Conservation (phyloP, 345 rosid species). For the Salix purpurea region DNA sequence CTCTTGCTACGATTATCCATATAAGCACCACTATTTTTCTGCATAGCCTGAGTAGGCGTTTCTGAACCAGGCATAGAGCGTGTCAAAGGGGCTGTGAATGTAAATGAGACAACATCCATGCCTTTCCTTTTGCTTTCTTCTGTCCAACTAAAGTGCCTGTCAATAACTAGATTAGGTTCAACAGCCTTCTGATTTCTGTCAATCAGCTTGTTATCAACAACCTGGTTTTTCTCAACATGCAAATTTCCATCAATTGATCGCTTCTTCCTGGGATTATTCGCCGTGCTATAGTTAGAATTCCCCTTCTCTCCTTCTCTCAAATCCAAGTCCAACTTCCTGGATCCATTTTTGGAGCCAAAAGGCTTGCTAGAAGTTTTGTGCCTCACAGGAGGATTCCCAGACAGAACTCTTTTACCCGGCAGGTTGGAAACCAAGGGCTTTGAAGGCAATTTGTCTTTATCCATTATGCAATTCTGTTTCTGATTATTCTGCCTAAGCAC, state of each 20-base stretch:
- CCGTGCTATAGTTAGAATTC: constrained; percentile 24
- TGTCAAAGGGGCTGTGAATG: constrained; percentile 68
- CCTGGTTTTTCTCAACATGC: constrained; percentile 39
- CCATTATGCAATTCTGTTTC: constrained; percentile 64
- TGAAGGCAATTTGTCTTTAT: constrained; percentile 44
- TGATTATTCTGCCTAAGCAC: constrained; percentile 81
- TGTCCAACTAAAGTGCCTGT: constrained; percentile 38
- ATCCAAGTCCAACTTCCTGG: constrained; percentile 51
- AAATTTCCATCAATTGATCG: constrained; percentile 50
- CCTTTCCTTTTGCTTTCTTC: constrained; percentile 65
- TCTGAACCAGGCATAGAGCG: constrained; percentile 37
- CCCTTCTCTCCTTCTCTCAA: constrained; percentile 38
- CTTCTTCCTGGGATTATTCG: constrained; percentile 56
- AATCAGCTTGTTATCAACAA: constrained; percentile 20
- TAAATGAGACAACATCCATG: constrained; percentile 73
- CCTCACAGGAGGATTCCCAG: constrained; percentile 34
- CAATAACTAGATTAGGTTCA: constrained; percentile 26
- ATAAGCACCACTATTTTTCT: constrained; percentile 21
- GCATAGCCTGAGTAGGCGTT: constrained; percentile 31
- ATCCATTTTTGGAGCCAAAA: constrained; percentile 41
- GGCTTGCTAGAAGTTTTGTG: constrained; percentile 38
- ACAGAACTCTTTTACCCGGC: constrained; percentile 36
- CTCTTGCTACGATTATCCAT: constrained; percentile 40
- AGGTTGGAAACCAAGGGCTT: constrained; percentile 33
- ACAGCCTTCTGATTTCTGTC: constrained; percentile 37